These are phyloP conservation scores for Lactifluus rugatus DNA, from an alignment of 768 basidiomycete genomes.

Conservation along the genomic window DNA sequence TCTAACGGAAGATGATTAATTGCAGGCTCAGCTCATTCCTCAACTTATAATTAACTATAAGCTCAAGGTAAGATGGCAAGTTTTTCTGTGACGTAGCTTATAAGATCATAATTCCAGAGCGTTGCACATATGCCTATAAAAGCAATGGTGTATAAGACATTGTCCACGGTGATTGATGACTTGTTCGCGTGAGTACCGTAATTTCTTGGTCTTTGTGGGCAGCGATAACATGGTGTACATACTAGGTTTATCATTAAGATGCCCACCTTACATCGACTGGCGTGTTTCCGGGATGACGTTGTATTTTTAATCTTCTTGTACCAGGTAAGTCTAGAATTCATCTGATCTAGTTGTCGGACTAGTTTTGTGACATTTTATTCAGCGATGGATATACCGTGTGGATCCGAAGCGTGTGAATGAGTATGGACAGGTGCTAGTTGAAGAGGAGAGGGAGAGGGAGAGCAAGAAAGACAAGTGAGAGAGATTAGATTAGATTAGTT, in stretches of 20 bases:
- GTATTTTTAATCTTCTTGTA: constrained; percentile 90
- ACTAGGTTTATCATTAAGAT: constrained; percentile 89
- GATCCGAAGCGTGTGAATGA: constrained; percentile 94
- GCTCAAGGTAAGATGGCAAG: constrained; percentile 53
- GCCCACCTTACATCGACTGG: constrained; percentile 88
- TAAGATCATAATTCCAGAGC: constrained; percentile 39
- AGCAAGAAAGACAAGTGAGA: constrained; percentile 29
- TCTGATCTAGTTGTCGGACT: not conserved
- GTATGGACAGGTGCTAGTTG: constrained; percentile 75
- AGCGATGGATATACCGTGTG: constrained; percentile 97
- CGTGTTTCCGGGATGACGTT: constrained; percentile 83
- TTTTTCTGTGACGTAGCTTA: constrained; percentile 5
- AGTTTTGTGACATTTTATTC: not conserved
- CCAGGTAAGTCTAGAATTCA: constrained; percentile 46
- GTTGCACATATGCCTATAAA: constrained; percentile 99
- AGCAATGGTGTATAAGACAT: constrained; percentile 91
- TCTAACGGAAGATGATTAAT: constrained; percentile 11
- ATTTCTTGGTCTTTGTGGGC: constrained; percentile 8
- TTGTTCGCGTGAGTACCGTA: constrained; percentile 63
- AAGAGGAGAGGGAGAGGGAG: constrained; percentile 21
- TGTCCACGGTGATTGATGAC: constrained; percentile 87
- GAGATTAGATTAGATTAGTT: not conserved
- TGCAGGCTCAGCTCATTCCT: constrained; percentile 73
- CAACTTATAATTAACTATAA: constrained; percentile 97
- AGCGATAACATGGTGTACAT: not conserved